phyloP scores from a whole-genome alignment of 2,329 filamentous ascomycete genomes.

The Xylaria digitata region DNA sequence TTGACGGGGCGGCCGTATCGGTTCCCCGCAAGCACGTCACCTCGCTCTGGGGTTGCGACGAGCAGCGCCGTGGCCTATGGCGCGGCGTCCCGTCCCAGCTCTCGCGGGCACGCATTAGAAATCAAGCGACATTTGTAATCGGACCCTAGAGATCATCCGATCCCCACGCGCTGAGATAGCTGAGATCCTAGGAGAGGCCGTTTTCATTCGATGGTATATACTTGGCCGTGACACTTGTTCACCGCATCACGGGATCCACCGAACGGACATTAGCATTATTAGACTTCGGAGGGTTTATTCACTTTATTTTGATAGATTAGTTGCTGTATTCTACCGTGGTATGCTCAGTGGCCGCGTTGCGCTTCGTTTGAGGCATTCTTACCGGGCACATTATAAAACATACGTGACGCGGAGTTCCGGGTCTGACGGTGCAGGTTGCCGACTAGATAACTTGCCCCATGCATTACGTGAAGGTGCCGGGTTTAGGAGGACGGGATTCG shows the following conservation, averaged over 20 bases:
- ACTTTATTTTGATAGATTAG: too few species aligned
- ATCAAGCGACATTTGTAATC: constrained; percentile 41
- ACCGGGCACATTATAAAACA: neutral
- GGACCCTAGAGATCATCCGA: constrained; percentile 27
- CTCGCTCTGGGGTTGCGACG: constrained; percentile 41
- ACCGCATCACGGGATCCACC: constrained; percentile 2
- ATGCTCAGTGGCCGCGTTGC: too few species aligned
- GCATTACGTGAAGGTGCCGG: constrained; percentile 1
- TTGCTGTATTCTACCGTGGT: too few species aligned
- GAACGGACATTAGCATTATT: neutral
- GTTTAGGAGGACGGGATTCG: neutral
- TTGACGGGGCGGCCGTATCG: constrained; percentile 17
- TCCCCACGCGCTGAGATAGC: neutral
- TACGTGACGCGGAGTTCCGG: constrained; percentile 3
- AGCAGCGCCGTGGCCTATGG: constrained; percentile 29
- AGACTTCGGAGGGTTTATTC: too few species aligned
- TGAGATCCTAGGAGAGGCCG: too few species aligned
- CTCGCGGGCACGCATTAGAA: constrained; percentile 39
- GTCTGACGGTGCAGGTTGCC: neutral
- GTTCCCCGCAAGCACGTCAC: constrained; percentile 50
- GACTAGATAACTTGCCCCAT: too few species aligned
- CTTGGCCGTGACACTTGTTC: neutral
- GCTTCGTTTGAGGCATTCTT: too few species aligned
- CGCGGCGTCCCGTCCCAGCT: constrained; percentile 20
- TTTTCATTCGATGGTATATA: neutral